Evolutionary conservation across 768 basidiomycete species (phyloP).

Genomic region (Polyporus arcularius): DNA sequence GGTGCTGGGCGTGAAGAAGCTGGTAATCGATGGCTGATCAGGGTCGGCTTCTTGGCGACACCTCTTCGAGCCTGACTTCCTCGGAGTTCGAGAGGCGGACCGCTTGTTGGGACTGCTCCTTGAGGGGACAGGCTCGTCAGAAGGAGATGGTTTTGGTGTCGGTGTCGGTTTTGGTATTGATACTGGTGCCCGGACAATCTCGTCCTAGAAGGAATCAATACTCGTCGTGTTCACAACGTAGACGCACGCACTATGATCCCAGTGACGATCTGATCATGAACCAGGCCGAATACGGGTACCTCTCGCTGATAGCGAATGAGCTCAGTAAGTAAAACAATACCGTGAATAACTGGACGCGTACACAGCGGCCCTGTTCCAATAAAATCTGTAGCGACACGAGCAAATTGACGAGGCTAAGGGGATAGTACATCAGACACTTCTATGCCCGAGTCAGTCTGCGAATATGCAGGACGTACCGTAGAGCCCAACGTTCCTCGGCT

Average conservation of each 20-base stretch:
- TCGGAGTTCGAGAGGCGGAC: conserved; percentile 4
- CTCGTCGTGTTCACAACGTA: not conserved
- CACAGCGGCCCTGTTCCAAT: conserved; percentile 48
- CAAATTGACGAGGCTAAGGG: conserved; percentile 69
- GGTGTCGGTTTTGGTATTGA: not conserved
- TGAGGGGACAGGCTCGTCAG: not conserved
- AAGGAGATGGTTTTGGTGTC: not conserved
- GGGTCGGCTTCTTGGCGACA: conserved; percentile 23
- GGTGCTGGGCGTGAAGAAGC: conserved; percentile 23
- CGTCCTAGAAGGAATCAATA: conserved; percentile 44
- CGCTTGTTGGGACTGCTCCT: conserved; percentile 17
- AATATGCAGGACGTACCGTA: conserved; percentile 49
- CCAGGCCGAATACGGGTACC: conserved; percentile 78
- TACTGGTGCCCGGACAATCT: conserved; percentile 37
- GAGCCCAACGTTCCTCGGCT: conserved; percentile 76
- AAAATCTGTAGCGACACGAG: conserved; percentile 63
- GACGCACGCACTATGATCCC: conserved; percentile 67
- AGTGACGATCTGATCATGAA: conserved; percentile 62
- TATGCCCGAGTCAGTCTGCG: not conserved
- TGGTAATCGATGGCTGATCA: conserved; percentile 21
- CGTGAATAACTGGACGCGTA: conserved; percentile 29
- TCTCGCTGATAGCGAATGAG: conserved; percentile 56
- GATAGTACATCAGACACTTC: not conserved
- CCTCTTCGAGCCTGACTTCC: conserved; percentile 30
- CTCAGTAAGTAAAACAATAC: not conserved